A percentile compares a stretch with the other conserved stretches of the same genome.
phyloP scores from a whole-genome alignment of 805 yeast species.

The Candida pseudofarinosa region DNA sequence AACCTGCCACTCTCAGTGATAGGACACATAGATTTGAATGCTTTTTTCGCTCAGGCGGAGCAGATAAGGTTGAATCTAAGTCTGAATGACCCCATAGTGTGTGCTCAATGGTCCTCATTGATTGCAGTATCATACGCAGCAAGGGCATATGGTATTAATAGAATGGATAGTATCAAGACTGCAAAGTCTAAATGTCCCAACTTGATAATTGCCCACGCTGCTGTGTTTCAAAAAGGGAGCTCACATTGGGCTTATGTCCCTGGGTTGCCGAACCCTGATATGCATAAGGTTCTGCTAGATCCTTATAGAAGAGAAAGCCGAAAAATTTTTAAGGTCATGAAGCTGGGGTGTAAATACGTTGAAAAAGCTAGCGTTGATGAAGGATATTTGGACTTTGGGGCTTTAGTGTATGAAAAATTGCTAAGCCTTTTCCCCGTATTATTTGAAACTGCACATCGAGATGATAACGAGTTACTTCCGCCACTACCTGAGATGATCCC shows the following conservation, averaged over 20 bases:
- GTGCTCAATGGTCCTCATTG: constrained; percentile 87
- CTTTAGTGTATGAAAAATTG: constrained; percentile 46
- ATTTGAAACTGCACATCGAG: neutral
- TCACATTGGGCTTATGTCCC: constrained; percentile 74
- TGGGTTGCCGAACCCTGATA: constrained; percentile 51
- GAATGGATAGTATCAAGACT: constrained; percentile 68
- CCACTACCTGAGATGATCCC: constrained; percentile 39
- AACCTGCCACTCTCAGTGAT: constrained; percentile 70
- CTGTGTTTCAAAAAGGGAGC: constrained; percentile 87
- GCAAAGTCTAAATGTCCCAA: constrained; percentile 76
- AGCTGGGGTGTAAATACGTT: constrained; percentile 57
- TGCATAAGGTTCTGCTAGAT: constrained; percentile 83
- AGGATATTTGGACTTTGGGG: constrained; percentile 80
- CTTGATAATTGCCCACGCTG: constrained; percentile 82
- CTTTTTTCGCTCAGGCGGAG: constrained; percentile 94
- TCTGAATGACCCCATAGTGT: constrained; percentile 77
- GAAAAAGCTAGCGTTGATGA: constrained; percentile 98
- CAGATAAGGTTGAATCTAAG: constrained; percentile 66
- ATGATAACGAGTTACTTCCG: constrained; percentile 35
- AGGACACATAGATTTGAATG: constrained; percentile 87
- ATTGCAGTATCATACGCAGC: constrained; percentile 94
- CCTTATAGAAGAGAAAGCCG: constrained; percentile 88
- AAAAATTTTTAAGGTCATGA: constrained; percentile 66
- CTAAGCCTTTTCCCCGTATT: constrained; percentile 47
- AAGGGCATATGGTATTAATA: constrained; percentile 69